These are phyloP conservation scores for Lindgomyces ingoldianus DNA, from an alignment of 495 filamentous ascomycete species.

Conservation along the genomic window DNA sequence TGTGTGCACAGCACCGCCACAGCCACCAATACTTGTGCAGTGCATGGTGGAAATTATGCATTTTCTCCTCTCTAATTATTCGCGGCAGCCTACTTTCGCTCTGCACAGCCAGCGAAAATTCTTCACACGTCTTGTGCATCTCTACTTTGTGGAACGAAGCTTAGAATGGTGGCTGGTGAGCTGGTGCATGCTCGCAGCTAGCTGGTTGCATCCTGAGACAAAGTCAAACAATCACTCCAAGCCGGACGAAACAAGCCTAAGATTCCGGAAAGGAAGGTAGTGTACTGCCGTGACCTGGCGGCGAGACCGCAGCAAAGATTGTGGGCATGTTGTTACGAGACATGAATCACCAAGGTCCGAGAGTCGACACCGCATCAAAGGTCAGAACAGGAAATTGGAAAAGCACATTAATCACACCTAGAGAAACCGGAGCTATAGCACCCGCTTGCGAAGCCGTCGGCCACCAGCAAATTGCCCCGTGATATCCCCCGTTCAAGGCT, in stretches of 20 bases:
- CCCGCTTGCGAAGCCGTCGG: not conserved
- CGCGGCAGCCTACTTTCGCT: not conserved
- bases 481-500: not conserved
- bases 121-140: not conserved
- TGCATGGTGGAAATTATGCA: not conserved
- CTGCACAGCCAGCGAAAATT: not conserved
- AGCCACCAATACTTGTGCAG: not conserved
- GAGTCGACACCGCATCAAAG: not conserved
- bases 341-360: not conserved
- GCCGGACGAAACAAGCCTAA: not conserved
- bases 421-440: not conserved
- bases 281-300: not conserved
- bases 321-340: not conserved
- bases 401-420: not conserved
- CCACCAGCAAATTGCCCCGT: not conserved
- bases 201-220: not conserved
- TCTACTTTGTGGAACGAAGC: not conserved
- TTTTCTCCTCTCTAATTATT: not conserved
- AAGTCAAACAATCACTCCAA: not conserved
- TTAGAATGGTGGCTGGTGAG: not conserved
- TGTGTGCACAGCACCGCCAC: not conserved
- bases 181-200: not conserved
- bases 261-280: not conserved
- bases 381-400: not conserved
- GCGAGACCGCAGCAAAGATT: not conserved